Evolutionary conservation across 2,329 filamentous ascomycete species (phyloP).

Genomic region (Pseudogymnoascus sp.): DNA sequence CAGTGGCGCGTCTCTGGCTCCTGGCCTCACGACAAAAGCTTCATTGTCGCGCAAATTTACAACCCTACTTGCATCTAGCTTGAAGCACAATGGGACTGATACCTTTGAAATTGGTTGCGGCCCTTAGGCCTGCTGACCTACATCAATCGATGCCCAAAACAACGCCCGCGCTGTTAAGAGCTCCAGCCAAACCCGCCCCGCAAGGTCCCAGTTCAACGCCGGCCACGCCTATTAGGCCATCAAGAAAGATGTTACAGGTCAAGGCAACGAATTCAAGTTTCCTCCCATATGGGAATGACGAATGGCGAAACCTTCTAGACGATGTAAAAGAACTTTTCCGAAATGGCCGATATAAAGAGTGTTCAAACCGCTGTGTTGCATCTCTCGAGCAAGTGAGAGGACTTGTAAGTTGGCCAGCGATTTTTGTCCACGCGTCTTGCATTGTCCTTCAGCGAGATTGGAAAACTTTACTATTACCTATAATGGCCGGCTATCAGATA

Average conservation of each 20-base stretch:
- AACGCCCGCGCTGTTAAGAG: background rate
- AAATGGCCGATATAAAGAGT: conserved; percentile 28
- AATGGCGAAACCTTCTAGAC: conserved; percentile 28
- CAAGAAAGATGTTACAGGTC: background rate
- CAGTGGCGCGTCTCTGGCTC: background rate
- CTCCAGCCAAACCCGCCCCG: background rate
- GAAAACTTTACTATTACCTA: background rate
- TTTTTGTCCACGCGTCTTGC: background rate
- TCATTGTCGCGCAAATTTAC: background rate
- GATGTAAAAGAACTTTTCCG: conserved; percentile 28
- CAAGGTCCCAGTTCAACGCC: background rate
- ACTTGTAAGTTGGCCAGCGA: conserved; percentile 22
- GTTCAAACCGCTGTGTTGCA: conserved; percentile 26
- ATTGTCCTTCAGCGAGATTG: conserved; percentile 2
- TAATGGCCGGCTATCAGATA: conserved; percentile 16
- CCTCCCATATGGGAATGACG: conserved; percentile 24
- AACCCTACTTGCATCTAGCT: background rate
- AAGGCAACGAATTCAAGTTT: conserved; percentile 2
- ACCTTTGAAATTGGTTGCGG: conserved; percentile 1
- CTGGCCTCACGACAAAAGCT: conserved; percentile 1
- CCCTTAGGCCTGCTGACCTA: background rate
- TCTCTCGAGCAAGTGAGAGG: conserved; percentile 26
- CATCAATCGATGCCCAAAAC: background rate
- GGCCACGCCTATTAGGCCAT: background rate
- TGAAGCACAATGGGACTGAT: background rate